These are phyloP conservation scores for Polychaeton citri DNA, from an alignment of 2,329 filamentous ascomycete genomes.

Conservation along the genomic window DNA sequence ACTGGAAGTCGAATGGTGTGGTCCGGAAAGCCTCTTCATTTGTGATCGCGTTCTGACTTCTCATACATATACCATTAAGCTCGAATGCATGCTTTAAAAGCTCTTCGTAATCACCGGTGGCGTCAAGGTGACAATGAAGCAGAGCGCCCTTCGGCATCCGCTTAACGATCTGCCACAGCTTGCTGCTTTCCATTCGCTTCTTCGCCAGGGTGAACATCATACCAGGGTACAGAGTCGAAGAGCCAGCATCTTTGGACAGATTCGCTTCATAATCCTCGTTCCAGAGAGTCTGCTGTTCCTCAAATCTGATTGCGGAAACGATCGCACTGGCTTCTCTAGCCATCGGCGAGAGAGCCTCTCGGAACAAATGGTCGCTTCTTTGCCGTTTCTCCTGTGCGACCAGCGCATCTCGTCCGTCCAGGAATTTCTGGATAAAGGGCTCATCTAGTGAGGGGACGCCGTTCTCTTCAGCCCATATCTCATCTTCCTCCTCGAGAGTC, in stretches of 20 bases:
- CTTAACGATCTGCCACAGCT: slow-evolving; percentile 72
- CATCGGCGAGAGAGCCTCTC: slow-evolving; percentile 62
- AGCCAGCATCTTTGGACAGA: slow-evolving; percentile 45
- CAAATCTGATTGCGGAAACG: slow-evolving; percentile 62
- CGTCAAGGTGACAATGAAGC: slow-evolving; percentile 78
- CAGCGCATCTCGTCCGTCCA: slow-evolving; percentile 60
- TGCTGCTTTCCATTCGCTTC: slow-evolving; percentile 70
- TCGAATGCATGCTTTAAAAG: slow-evolving; percentile 58
- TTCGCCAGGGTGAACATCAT: slow-evolving; percentile 91
- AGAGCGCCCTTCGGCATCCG: slow-evolving; percentile 81
- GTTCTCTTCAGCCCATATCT: slow-evolving; percentile 27
- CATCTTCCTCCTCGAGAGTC: slow-evolving; percentile 9
- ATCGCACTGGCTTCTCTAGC: slow-evolving; percentile 67
- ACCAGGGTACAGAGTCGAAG: slow-evolving; percentile 59
- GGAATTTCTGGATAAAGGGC: slow-evolving; percentile 70
- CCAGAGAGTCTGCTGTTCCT: slow-evolving; percentile 68
- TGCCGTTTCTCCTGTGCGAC: slow-evolving; percentile 70
- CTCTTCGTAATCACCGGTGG: slow-evolving; percentile 80
- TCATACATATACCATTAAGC: slow-evolving; percentile 62
- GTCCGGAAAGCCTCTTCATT: slow-evolving; percentile 40
- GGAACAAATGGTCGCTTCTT: slow-evolving; percentile 63
- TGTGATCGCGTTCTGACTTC: slow-evolving; percentile 43
- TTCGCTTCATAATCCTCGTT: slow-evolving; percentile 58
- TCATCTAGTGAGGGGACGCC: slow-evolving; percentile 40
- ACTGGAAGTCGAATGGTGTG: slow-evolving; percentile 44